Evolutionary conservation across 2,329 filamentous ascomycete species (phyloP), one percentile per base, ranked within the genome.

Genomic region (Trichocomaceae sp.): DNA sequence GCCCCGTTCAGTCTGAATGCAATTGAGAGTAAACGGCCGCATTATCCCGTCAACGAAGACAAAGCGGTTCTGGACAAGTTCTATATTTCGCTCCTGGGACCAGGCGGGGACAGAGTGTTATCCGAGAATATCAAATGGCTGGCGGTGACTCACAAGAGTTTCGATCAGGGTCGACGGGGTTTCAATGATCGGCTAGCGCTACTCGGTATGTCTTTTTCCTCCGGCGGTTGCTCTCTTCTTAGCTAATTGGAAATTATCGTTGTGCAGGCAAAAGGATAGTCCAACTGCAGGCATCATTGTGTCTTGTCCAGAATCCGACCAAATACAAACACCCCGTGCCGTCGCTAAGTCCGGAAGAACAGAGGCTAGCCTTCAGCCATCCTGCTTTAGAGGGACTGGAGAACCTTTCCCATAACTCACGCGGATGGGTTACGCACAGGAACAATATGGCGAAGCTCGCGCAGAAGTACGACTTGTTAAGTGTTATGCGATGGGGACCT

Each of bases 101-200:
- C 77, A 47, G 83, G 81, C 46, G 88, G 88, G 55, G 82, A 87
- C 62, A 82, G 80, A 63, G 70, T 93, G 69, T 78, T 99, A 56
- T 85, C 87, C 1, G 91, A 96, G 15, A 92, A 99, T 75, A 79
- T 93, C 59, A 97, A 96, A 76, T 99, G 93, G 93, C 77, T 97
- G 66, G 91, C 91, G 29, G 83, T 99, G 54, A 99, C 93, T 61
- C 93, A 97, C 73, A 97, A 97, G 82, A 96, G 90, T 73, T 97
- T 96, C 67, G 92, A 99, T 69, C 90, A 97, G 68, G 93, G 91
- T 51, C 80, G 90, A 66, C 85, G 91, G 77, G 92, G 92, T 1
- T 96, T 92, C 75, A 99, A 99, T 70, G 92, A 96, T 66, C 83
- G 89, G 59, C 77, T 99, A 71, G 88, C 90, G n/a, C 90, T 88